Evolutionary conservation across 2,329 filamentous ascomycete genomes (phyloP).

Genomic region (Paecilomyces variotii): DNA sequence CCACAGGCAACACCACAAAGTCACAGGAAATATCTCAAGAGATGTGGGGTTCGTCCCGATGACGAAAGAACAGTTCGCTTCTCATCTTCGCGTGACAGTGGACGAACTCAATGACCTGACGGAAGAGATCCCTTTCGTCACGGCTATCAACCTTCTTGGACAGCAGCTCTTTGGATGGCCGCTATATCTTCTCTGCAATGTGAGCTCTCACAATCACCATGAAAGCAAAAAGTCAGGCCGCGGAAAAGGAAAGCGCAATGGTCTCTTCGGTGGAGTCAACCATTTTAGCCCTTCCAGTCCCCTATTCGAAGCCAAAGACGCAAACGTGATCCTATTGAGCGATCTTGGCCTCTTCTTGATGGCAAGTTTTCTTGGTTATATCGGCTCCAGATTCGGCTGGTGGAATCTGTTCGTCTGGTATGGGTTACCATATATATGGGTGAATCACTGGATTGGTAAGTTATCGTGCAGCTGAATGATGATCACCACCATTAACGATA

Average conservation of each 20-base stretch:
- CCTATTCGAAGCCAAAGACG: constrained; percentile 84
- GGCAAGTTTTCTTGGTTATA: constrained; percentile 52
- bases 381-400: constrained; percentile 74
- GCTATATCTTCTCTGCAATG: constrained; percentile 81
- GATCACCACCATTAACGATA: no score
- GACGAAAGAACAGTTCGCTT: constrained; percentile 74
- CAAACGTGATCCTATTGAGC: constrained; percentile 75
- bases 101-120: constrained; percentile 83
- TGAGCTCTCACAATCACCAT: constrained; percentile 94
- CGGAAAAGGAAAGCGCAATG: constrained; percentile 86
- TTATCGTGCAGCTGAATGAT: no score
- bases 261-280: constrained; percentile 73
- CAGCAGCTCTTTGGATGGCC: constrained; percentile 95
- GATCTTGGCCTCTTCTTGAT: constrained; percentile 70
- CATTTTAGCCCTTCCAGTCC: constrained; percentile 88
- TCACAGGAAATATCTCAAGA: constrained; percentile 90
- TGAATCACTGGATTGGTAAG: constrained; percentile 80
- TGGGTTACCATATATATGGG: constrained; percentile 89
- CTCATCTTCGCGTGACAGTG: constrained; percentile 60
- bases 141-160: constrained; percentile 61
- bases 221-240: constrained; percentile 85
- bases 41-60: constrained; percentile 99
- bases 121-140: constrained; percentile 88
- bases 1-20: constrained; percentile 99
- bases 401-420: constrained; percentile 91